These are phyloP conservation scores for Inga laurina DNA, from an alignment of 306 rosid species.

Conservation along the genomic window DNA sequence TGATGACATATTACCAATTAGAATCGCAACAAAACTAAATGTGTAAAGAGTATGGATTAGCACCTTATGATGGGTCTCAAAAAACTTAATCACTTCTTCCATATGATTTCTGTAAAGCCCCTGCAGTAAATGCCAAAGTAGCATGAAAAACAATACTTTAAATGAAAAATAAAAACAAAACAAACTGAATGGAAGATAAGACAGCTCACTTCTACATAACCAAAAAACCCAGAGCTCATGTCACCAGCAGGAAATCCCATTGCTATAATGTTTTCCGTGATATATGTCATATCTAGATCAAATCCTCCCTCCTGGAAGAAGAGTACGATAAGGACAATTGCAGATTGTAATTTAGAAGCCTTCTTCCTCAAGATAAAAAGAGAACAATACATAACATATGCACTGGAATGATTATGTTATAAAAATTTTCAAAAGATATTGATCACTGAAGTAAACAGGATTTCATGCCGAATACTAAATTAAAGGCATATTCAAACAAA, in stretches of 20 bases:
- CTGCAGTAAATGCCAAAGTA: constrained; percentile 52
- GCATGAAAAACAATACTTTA: constrained; percentile 20
- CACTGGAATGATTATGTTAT: background rate
- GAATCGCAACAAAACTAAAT: background rate
- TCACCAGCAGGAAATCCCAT: constrained; percentile 99
- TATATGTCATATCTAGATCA: constrained; percentile 98
- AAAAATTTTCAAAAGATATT: constrained; percentile 13
- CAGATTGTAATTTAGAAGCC: constrained; percentile 7
- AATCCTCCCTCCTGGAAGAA: constrained; percentile 87
- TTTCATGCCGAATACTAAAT: constrained; percentile 15
- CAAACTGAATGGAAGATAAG: constrained; percentile 25
- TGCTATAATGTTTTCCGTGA: constrained; percentile 95
- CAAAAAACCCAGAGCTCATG: constrained; percentile 98
- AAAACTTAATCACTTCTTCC: constrained; percentile 98
- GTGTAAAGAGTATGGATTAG: background rate
- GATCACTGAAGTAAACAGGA: constrained; percentile 6
- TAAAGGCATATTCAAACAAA: constrained; percentile 16
- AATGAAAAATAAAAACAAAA: constrained; percentile 18
- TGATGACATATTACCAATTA: background rate
- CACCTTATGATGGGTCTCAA: constrained; percentile 98
- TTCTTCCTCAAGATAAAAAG: constrained; percentile 7
- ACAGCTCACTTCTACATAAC: constrained; percentile 86
- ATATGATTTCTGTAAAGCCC: constrained; percentile 96
- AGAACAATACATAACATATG: constrained; percentile 2
- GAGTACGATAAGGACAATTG: constrained; percentile 22